A percentile compares a stretch with the other conserved stretches of the same genome.
These are phyloP conservation scores for Polyporus tsugae DNA, from an alignment of 1,284 basidiomycete genomes.

Conservation along the genomic window DNA sequence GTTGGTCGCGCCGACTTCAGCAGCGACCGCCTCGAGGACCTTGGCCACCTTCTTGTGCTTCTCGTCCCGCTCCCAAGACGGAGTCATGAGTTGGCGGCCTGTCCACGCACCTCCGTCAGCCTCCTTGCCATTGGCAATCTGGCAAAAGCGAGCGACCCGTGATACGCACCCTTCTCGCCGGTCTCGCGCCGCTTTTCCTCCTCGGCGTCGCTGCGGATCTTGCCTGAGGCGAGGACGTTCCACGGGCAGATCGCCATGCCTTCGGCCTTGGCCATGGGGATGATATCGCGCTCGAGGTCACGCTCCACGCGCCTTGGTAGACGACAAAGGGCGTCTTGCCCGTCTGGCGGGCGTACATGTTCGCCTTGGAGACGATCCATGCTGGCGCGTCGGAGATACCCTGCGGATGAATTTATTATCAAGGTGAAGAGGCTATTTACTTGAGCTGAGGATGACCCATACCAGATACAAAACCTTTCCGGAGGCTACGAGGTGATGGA, in stretches of 20 bases:
- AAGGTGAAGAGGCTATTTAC: slow-evolving; percentile 25
- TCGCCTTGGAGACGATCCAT: slow-evolving; percentile 61
- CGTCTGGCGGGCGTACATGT: slow-evolving; percentile 57
- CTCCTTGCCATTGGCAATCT: too few species aligned
- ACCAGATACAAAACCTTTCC: slow-evolving; percentile 56
- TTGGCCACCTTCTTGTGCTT: slow-evolving; percentile 34
- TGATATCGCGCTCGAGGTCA: slow-evolving; percentile 69
- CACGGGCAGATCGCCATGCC: slow-evolving; percentile 39
- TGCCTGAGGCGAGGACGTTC: slow-evolving; percentile 45
- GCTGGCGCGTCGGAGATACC: slow-evolving; percentile 57
- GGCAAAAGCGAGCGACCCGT: neutral
- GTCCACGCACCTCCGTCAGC: neutral
- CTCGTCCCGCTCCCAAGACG: slow-evolving; percentile 35
- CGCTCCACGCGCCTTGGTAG: slow-evolving; percentile 64
- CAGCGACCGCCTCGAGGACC: slow-evolving; percentile 38
- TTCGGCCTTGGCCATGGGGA: slow-evolving; percentile 54
- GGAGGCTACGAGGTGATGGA: slow-evolving; percentile 52
- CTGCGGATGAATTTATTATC: slow-evolving; percentile 41
- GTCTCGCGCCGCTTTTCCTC: slow-evolving; percentile 36
- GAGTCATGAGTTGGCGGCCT: neutral
- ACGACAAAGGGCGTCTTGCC: slow-evolving; percentile 61
- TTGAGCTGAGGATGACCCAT: slow-evolving; percentile 21
- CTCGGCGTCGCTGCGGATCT: slow-evolving; percentile 42
- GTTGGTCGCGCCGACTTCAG: slow-evolving; percentile 34
- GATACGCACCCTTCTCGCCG: slow-evolving; percentile 22